phyloP scores from a whole-genome alignment of 108 stramenopile species.

The Fragilaria crotonensis region DNA sequence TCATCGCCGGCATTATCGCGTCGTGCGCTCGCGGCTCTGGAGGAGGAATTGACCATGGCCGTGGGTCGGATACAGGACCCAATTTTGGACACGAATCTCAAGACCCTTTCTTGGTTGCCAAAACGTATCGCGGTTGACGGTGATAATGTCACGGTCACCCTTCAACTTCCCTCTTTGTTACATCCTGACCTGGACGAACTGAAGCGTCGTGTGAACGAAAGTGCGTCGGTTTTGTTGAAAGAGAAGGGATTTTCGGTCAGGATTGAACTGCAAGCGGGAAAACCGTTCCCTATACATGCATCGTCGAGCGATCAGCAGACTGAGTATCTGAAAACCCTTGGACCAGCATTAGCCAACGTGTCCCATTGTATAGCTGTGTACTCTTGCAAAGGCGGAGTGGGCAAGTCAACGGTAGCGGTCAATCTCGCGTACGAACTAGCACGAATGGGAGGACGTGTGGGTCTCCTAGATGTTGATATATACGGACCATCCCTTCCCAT shows the following conservation, averaged over 20 bases:
- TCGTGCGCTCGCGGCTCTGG: slow-evolving; percentile 42
- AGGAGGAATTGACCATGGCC: slow-evolving; percentile 25
- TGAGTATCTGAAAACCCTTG: slow-evolving; percentile 27
- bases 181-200: slow-evolving; percentile 54
- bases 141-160: slow-evolving; percentile 26
- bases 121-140: slow-evolving; percentile 17
- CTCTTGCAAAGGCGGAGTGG: slow-evolving; percentile 96
- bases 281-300: slow-evolving; percentile 25
- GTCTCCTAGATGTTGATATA: slow-evolving; percentile 95
- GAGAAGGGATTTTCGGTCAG: slow-evolving; percentile 18
- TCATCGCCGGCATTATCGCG: slow-evolving; percentile 23
- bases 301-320: slow-evolving; percentile 23
- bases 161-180: slow-evolving; percentile 51
- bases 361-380: slow-evolving; percentile 80
- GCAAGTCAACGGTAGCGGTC: slow-evolving; percentile 95
- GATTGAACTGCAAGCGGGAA: slow-evolving; percentile 21
- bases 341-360: slow-evolving; percentile 61
- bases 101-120: slow-evolving; percentile 38
- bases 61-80: slow-evolving; percentile 43
- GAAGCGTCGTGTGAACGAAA: slow-evolving; percentile 25
- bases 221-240: slow-evolving; percentile 21
- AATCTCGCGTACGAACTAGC: slow-evolving; percentile 97
- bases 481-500: slow-evolving; percentile 94
- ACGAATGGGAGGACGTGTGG: slow-evolving; percentile 76
- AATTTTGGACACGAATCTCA: slow-evolving; percentile 18